phyloP scores from a whole-genome alignment of 495 filamentous ascomycete genomes.

The Neurospora tetraspora region DNA sequence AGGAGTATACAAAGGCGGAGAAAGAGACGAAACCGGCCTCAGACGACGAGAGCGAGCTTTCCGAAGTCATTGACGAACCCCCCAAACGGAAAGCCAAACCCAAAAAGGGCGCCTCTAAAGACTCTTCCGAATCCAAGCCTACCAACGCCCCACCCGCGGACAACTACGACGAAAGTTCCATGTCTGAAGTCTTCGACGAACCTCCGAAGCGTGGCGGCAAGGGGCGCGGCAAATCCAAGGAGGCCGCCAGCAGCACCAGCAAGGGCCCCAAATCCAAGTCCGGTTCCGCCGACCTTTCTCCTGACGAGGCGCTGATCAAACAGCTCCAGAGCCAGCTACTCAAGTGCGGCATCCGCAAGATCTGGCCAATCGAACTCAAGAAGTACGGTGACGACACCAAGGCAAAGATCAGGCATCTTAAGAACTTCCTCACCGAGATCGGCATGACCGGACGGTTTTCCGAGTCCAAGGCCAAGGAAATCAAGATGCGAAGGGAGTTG shows the following conservation, averaged over 20 bases:
- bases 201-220: constrained; percentile 24
- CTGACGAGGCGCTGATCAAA: constrained; percentile 76
- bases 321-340: constrained; percentile 77
- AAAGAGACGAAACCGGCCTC: constrained; percentile 22
- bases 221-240: constrained; percentile 16
- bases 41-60: constrained; percentile 71
- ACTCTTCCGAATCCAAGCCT: background rate
- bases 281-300: constrained; percentile 39
- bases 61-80: constrained; percentile 61
- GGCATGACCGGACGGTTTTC: constrained; percentile 88
- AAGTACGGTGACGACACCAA: constrained; percentile 54
- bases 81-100: constrained; percentile 37
- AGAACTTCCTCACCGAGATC: constrained; percentile 60
- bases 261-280: constrained; percentile 16
- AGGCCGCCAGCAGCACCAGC: constrained; percentile 2
- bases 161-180: constrained; percentile 59
- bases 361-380: constrained; percentile 80
- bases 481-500: constrained; percentile 76
- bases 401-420: constrained; percentile 77
- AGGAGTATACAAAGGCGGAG: background rate
- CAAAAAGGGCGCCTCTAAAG: background rate
- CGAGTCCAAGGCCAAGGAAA: constrained; percentile 68
- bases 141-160: constrained; percentile 16
- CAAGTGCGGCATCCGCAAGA: constrained; percentile 89
- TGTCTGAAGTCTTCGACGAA: constrained; percentile 69